These are phyloP conservation scores for Suhomyces sp. DNA, from an alignment of 805 yeast species.

Conservation along the genomic window DNA sequence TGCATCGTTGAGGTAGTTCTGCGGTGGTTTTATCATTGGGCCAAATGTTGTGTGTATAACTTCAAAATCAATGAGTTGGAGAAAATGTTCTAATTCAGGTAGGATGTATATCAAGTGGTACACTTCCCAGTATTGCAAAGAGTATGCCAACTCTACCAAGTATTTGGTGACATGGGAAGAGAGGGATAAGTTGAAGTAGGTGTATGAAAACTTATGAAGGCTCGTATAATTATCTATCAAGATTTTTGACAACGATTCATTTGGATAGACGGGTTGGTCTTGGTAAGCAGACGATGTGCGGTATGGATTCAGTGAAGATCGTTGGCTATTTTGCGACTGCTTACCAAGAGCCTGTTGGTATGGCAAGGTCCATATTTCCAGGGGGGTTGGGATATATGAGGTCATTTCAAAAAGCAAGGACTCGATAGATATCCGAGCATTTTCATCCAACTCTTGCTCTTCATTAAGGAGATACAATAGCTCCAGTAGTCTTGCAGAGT, in stretches of 20 bases:
- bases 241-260: slow-evolving; percentile 33
- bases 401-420: slow-evolving; percentile 23
- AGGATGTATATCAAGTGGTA: slow-evolving; percentile 36
- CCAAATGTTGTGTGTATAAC: slow-evolving; percentile 36
- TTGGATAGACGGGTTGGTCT: slow-evolving; percentile 29
- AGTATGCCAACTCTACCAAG: slow-evolving; percentile 36
- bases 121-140: slow-evolving; percentile 43
- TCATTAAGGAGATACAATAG: slow-evolving; percentile 27
- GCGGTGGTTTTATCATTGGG: slow-evolving; percentile 38
- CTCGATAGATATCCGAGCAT: slow-evolving; percentile 28
- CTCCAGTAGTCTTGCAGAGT: slow-evolving; percentile 31
- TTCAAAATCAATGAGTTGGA: slow-evolving; percentile 34
- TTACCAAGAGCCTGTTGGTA: not conserved
- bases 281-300: not conserved
- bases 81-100: slow-evolving; percentile 33
- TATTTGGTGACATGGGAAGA: slow-evolving; percentile 39
- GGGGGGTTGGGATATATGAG: slow-evolving; percentile 23
- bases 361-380: slow-evolving; percentile 10
- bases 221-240: slow-evolving; percentile 37
- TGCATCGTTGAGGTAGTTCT: slow-evolving; percentile 31
- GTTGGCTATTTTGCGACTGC: not conserved
- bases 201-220: slow-evolving; percentile 27
- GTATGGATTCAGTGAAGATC: slow-evolving; percentile 5
- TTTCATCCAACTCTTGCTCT: slow-evolving; percentile 27
- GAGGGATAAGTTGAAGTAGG: slow-evolving; percentile 38